Evolutionary conservation across 169 alveolate species (phyloP).

Genomic region (Cryptosporidium meleagridis): DNA sequence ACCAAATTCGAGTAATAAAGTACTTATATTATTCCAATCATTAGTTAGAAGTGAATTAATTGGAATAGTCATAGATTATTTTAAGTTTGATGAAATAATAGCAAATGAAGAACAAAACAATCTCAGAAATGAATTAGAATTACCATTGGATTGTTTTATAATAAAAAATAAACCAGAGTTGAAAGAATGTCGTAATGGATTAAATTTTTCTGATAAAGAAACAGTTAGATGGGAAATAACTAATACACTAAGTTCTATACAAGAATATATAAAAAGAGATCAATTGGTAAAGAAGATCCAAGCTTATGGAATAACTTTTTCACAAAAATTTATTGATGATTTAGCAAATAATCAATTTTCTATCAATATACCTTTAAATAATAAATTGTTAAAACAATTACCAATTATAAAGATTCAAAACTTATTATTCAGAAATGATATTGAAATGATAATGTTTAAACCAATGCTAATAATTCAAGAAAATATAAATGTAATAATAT

Average conservation of each 20-base stretch:
- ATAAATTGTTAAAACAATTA: background rate
- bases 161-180: background rate
- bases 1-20: slow-evolving; percentile 2
- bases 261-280: slow-evolving; percentile 28
- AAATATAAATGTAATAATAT: background rate
- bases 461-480: background rate
- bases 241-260: background rate
- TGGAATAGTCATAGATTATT: background rate
- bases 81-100: background rate
- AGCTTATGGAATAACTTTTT: background rate
- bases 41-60: background rate
- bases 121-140: background rate
- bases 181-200: background rate
- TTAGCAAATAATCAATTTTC: slow-evolving; percentile 11
- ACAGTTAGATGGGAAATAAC: background rate
- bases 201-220: background rate
- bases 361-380: background rate
- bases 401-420: slow-evolving; percentile 16
- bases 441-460: background rate
- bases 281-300: background rate
- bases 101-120: background rate
- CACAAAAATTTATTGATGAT: background rate
- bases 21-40: slow-evolving; percentile 1
- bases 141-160: background rate
- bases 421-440: background rate